Percentiles rank a stretch among this genome's conserved stretches.
phyloP scores from a whole-genome alignment of 1,284 basidiomycete species.

The Boletus semigastroideus region DNA sequence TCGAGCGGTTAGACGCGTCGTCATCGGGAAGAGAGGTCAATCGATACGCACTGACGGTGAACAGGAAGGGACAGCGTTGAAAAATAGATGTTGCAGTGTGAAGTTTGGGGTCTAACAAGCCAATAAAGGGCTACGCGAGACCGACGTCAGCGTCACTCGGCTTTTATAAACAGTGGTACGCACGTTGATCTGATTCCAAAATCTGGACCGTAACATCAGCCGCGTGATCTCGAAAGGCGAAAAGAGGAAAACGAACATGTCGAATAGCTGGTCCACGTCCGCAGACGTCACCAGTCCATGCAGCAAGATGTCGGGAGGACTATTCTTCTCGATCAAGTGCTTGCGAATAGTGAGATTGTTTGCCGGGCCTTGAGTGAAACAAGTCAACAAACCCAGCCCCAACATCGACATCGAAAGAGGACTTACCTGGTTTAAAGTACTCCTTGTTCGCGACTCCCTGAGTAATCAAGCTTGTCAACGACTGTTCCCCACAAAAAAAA shows the following conservation, averaged over 20 bases:
- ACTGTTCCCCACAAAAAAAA: neutral
- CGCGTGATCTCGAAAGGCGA: neutral
- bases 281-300: slow-evolving; percentile 77
- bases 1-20: slow-evolving; percentile 4
- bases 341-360: slow-evolving; percentile 67
- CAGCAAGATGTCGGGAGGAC: slow-evolving; percentile 76
- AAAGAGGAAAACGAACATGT: slow-evolving; percentile 42
- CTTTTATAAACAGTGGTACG: slow-evolving; percentile 21
- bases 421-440: slow-evolving; percentile 76
- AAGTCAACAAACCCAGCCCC: neutral
- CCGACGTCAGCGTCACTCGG: neutral
- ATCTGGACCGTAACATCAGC: slow-evolving; percentile 40
- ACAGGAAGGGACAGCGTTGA: slow-evolving; percentile 76
- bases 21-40: neutral
- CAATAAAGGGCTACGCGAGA: slow-evolving; percentile 57
- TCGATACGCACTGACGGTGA: slow-evolving; percentile 68
- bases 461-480: slow-evolving; percentile 24
- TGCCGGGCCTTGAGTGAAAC: slow-evolving; percentile 58
- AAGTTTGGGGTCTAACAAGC: slow-evolving; percentile 68
- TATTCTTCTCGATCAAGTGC: slow-evolving; percentile 74
- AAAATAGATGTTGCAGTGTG: slow-evolving; percentile 75
- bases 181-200: slow-evolving; percentile 70
- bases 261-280: slow-evolving; percentile 81
- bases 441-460: slow-evolving; percentile 73
- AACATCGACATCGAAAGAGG: neutral